A percentile compares a stretch with the other conserved stretches of the same genome.
Evolutionary conservation across 495 filamentous ascomycete species (phyloP).

Genomic region (Mytilinidion resinicola): DNA sequence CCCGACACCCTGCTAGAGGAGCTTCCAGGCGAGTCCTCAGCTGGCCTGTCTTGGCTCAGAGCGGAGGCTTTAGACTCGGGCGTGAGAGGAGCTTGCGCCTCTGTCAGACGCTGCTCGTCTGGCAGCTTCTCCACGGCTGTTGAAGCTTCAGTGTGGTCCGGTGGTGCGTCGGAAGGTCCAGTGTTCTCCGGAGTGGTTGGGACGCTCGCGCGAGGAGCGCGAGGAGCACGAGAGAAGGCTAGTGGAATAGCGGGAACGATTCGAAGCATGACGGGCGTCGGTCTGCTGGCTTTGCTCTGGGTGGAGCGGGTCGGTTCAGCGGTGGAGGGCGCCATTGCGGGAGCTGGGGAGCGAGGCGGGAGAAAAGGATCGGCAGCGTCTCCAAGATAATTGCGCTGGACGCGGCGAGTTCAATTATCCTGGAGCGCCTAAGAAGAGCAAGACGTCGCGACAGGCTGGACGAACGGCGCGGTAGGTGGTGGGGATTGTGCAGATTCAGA

Average conservation of each 20-base stretch:
- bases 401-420: slow-evolving; percentile 26
- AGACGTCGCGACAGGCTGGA: no score
- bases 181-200: slow-evolving; percentile 20
- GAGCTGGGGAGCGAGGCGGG: background rate
- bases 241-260: slow-evolving; percentile 27
- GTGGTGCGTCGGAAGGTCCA: slow-evolving; percentile 7
- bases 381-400: slow-evolving; percentile 31
- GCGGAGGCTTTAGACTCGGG: slow-evolving; percentile 21
- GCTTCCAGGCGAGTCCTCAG: slow-evolving; percentile 4
- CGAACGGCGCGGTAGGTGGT: no score
- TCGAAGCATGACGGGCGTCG: slow-evolving; percentile 3
- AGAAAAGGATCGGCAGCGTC: slow-evolving; percentile 13
- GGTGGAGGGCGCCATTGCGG: slow-evolving; percentile 18
- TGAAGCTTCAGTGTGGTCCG: background rate
- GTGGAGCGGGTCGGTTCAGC: slow-evolving; percentile 15
- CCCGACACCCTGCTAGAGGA: background rate
- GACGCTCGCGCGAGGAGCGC: slow-evolving; percentile 5
- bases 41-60: background rate
- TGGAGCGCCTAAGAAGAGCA: slow-evolving; percentile 22
- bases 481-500: no score
- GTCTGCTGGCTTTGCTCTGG: slow-evolving; percentile 3
- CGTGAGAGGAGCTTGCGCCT: slow-evolving; percentile 13
- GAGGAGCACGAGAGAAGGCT: slow-evolving; percentile 5
- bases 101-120: slow-evolving; percentile 4
- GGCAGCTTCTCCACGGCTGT: background rate